These are phyloP conservation scores for Dictyostelium firmibasis DNA, from an alignment of 78 protist species.

Conservation along the genomic window DNA sequence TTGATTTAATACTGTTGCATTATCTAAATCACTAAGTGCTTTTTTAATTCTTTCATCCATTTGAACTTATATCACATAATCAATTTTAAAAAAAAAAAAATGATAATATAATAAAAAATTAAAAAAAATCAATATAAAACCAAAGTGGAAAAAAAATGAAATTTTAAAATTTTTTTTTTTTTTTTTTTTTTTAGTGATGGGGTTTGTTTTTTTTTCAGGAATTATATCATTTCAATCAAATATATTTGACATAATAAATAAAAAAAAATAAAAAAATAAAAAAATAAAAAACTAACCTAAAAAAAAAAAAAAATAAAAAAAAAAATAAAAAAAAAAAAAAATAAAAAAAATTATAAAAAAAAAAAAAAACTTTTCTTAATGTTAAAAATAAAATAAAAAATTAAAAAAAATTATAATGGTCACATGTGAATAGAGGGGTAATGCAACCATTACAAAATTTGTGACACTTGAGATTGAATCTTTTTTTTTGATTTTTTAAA, in stretches of 20 bases:
- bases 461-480: background rate
- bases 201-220: too few relatives aligned
- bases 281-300: background rate
- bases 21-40: slow-evolving; percentile 36
- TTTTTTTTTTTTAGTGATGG: too few relatives aligned
- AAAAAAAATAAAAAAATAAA: background rate
- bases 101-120: background rate
- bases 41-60: slow-evolving; percentile 48
- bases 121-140: too few relatives aligned
- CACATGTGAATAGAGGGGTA: background rate
- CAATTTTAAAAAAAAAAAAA: background rate
- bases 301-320: background rate
- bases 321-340: background rate
- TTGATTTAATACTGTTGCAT: slow-evolving; percentile 52
- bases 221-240: too few relatives aligned
- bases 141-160: too few relatives aligned
- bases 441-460: background rate
- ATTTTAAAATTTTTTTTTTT: too few relatives aligned
- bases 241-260: background rate
- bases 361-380: too few relatives aligned
- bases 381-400: too few relatives aligned
- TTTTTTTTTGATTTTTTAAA: background rate
- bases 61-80: background rate
- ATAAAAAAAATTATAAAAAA: too few relatives aligned
- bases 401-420: too few relatives aligned